These are phyloP conservation scores for Talaromyces rugulosus DNA, from an alignment of 2,329 filamentous ascomycete species.

Conservation along the genomic window DNA sequence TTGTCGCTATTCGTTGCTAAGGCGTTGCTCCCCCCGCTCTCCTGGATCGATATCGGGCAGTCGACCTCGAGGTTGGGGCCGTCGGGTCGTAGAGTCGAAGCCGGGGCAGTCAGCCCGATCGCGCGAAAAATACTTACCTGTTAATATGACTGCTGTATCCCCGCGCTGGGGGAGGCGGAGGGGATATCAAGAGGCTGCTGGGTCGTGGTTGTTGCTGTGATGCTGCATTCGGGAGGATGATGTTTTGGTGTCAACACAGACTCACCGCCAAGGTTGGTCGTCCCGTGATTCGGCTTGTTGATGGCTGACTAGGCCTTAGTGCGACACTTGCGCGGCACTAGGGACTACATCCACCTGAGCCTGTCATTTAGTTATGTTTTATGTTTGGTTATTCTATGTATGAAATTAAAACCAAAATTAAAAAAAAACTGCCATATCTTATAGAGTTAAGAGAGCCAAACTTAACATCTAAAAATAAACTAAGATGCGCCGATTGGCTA, in stretches of 20 bases:
- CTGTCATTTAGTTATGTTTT: background rate
- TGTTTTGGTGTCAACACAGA: background rate
- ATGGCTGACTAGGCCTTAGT: background rate
- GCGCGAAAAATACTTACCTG: slow-evolving; percentile 8
- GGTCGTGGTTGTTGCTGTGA: background rate
- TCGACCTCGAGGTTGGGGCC: background rate
- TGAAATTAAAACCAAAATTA: background rate
- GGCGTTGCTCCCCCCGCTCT: background rate
- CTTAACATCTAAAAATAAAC: background rate
- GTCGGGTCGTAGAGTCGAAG: background rate
- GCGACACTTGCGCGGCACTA: background rate
- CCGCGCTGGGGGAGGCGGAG: slow-evolving; percentile 7
- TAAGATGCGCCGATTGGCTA: background rate
- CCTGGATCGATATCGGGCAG: background rate
- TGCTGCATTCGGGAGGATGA: background rate
- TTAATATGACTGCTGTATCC: slow-evolving; percentile 10
- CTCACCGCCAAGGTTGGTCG: slow-evolving; percentile 6
- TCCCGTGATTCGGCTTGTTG: slow-evolving; percentile 5
- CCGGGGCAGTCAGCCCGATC: slow-evolving; percentile 12
- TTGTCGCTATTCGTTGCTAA: background rate
- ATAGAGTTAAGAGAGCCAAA: background rate
- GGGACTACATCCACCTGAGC: background rate
- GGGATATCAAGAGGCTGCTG: background rate
- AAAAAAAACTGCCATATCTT: background rate
- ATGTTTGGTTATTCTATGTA: background rate